Evolutionary conservation across 768 basidiomycete species (phyloP).

Genomic region (Kwoniella bestiolae): DNA sequence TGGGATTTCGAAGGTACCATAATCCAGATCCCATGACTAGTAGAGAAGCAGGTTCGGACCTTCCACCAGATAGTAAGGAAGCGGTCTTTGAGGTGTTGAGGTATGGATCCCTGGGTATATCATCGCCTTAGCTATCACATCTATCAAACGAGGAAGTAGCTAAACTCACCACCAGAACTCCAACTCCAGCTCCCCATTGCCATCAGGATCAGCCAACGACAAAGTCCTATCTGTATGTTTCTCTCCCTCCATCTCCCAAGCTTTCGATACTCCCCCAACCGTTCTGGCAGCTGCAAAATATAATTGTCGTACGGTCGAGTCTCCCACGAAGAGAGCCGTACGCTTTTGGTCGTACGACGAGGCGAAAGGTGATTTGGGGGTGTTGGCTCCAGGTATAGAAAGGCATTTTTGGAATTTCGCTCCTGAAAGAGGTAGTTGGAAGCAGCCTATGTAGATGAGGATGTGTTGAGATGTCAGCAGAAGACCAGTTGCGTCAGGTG

Average conservation of each 20-base stretch:
- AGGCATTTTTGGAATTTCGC: conserved; percentile 25
- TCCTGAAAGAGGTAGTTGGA: conserved; percentile 23
- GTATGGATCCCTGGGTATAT: conserved; percentile 72
- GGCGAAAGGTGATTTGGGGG: conserved; percentile 13
- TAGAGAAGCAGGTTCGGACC: conserved; percentile 62
- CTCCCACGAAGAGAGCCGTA: conserved; percentile 74
- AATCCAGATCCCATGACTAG: conserved; percentile 83
- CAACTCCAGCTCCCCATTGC: conserved; percentile 34
- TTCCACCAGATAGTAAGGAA: conserved; percentile 59
- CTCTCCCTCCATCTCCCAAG: conserved; percentile 60
- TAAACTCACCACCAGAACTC: conserved; percentile 55
- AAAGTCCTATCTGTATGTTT: conserved; percentile 68
- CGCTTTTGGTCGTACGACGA: conserved; percentile 59
- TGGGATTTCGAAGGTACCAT: conserved; percentile 82
- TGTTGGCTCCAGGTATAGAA: conserved; percentile 23
- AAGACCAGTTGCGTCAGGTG: no score
- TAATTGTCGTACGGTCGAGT: conserved; percentile 77
- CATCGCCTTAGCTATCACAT: conserved; percentile 11
- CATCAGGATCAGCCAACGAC: conserved; percentile 23
- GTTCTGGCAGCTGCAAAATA: conserved; percentile 74
- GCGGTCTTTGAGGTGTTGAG: conserved; percentile 70
- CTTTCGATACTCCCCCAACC: conserved; percentile 67
- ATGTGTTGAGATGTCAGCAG: no score
- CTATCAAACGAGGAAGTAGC: background rate
- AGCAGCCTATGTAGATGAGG: conserved; percentile 11